Conservation (phyloP, 768 basidiomycete genomes). For the Macrolepiota dolichaula region DNA sequence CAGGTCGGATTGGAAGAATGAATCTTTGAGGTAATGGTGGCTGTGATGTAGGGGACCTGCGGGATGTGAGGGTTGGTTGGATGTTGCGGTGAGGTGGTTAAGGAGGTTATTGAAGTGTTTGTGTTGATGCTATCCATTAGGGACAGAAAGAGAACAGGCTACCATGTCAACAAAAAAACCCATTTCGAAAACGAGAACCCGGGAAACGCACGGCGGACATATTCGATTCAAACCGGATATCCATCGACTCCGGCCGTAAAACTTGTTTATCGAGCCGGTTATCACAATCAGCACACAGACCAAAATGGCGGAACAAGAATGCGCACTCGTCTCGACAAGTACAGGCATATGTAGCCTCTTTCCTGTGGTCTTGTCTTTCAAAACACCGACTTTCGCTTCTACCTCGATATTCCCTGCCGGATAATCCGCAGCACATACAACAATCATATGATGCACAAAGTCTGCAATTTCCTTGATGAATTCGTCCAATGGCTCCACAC, state of each 20-base stretch:
- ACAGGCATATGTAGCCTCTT: slow-evolving; percentile 68
- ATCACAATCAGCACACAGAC: not conserved
- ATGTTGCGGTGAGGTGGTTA: slow-evolving; percentile 71
- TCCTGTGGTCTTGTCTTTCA: slow-evolving; percentile 55
- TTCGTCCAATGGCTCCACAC: slow-evolving; percentile 89
- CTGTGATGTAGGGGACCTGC: slow-evolving; percentile 65
- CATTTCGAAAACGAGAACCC: not conserved
- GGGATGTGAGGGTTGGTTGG: slow-evolving; percentile 47
- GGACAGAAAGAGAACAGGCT: not conserved
- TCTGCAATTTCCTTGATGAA: slow-evolving; percentile 91
- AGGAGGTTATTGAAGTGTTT: slow-evolving; percentile 81
- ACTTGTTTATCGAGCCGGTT: slow-evolving; percentile 41
- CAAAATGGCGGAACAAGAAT: slow-evolving; percentile 9
- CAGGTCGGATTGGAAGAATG: slow-evolving; percentile 56
- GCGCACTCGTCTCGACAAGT: slow-evolving; percentile 81
- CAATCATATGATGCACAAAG: slow-evolving; percentile 75
- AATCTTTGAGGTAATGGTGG: slow-evolving; percentile 78
- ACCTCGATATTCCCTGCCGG: slow-evolving; percentile 64
- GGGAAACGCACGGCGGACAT: slow-evolving; percentile 74
- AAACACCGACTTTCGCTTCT: slow-evolving; percentile 84
- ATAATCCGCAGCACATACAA: slow-evolving; percentile 46
- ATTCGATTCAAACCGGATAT: slow-evolving; percentile 85
- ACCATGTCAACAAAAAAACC: not conserved
- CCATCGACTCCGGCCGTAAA: slow-evolving; percentile 54
- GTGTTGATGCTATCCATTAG: slow-evolving; percentile 69